Percentiles rank a stretch among this genome's conserved stretches.
Conservation (phyloP, 2,329 filamentous ascomycete genomes). For the Aspergillus terreus region DNA sequence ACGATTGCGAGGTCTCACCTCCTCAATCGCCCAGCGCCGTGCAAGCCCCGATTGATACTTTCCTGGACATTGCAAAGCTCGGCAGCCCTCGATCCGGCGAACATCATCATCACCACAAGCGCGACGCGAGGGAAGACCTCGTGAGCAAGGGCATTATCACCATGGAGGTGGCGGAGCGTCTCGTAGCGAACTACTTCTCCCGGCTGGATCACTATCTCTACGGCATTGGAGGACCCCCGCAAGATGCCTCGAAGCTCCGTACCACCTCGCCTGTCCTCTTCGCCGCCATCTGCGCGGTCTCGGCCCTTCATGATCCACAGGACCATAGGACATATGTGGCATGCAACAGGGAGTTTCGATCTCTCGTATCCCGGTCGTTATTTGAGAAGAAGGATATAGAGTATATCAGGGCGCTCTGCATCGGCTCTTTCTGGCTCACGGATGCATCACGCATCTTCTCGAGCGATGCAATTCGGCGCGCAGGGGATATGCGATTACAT, state of each 20-base stretch:
- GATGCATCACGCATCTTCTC: conserved; percentile 43
- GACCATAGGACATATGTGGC: conserved; percentile 26
- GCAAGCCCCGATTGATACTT: conserved; percentile 35
- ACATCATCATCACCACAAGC: conserved; percentile 16
- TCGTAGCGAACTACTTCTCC: conserved; percentile 42
- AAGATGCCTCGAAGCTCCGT: conserved; percentile 37
- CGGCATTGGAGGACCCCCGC: conserved; percentile 41
- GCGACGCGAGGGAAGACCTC: conserved; percentile 33
- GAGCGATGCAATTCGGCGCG: conserved; percentile 27
- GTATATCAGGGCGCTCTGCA: conserved; percentile 47
- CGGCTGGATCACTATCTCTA: conserved; percentile 49
- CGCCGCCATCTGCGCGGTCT: conserved; percentile 45
- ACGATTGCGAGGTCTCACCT: conserved; percentile 34
- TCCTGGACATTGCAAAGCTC: conserved; percentile 33
- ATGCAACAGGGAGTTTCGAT: conserved; percentile 46
- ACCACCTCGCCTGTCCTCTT: conserved; percentile 41
- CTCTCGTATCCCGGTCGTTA: conserved; percentile 44
- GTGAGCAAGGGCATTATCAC: conserved; percentile 43
- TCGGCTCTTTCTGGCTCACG: conserved; percentile 51
- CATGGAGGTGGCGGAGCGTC: conserved; percentile 39
- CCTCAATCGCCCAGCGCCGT: conserved; percentile 31
- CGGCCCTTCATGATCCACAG: conserved; percentile 44
- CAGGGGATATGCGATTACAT: conserved; percentile 30
- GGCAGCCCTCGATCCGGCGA: conserved; percentile 27
- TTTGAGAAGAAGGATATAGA: conserved; percentile 47